Percentiles rank a stretch among this genome's conserved stretches.
Conservation (phyloP, 805 yeast species). For the Candida nanaspora region DNA sequence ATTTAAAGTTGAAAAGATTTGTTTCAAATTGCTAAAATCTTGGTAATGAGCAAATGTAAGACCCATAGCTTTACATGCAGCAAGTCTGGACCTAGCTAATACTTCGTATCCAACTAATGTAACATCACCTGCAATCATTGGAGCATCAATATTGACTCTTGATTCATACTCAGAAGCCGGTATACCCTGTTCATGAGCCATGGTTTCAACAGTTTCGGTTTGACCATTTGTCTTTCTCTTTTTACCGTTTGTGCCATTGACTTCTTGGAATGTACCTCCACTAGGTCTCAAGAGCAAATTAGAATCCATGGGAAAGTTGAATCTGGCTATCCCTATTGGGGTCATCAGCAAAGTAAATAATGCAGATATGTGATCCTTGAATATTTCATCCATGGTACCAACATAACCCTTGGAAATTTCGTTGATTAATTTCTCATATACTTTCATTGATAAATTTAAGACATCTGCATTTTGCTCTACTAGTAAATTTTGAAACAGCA, state of each 20-base stretch:
- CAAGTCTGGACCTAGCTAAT: conserved; percentile 66
- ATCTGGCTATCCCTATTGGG: conserved; percentile 91
- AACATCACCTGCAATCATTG: conserved; percentile 87
- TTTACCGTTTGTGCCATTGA: conserved; percentile 24
- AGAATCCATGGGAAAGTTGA: conserved; percentile 77
- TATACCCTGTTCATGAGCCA: conserved; percentile 24
- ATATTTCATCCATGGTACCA: conserved; percentile 43
- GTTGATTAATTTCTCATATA: conserved; percentile 49
- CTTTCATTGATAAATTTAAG: conserved; percentile 50
- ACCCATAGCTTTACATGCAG: conserved; percentile 75
- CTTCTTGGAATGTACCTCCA: conserved; percentile 36
- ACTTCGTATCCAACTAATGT: conserved; percentile 72
- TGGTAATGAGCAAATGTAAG: conserved; percentile 45
- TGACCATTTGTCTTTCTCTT: conserved; percentile 33
- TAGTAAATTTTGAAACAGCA: conserved; percentile 78
- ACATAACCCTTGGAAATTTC: conserved; percentile 31
- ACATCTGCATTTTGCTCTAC: conserved; percentile 84
- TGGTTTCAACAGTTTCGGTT: conserved; percentile 10
- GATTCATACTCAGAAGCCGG: conserved; percentile 48
- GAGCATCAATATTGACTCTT: conserved; percentile 84
- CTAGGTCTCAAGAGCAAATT: conserved; percentile 74
- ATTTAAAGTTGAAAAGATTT: conserved; percentile 31
- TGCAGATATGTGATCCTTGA: conserved; percentile 52
- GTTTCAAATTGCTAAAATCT: conserved; percentile 27
- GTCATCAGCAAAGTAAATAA: conserved; percentile 70